Base-by-base conservation (phyloP, 352 stramenopile genomes). In the Phytopythium helicoides region DNA sequence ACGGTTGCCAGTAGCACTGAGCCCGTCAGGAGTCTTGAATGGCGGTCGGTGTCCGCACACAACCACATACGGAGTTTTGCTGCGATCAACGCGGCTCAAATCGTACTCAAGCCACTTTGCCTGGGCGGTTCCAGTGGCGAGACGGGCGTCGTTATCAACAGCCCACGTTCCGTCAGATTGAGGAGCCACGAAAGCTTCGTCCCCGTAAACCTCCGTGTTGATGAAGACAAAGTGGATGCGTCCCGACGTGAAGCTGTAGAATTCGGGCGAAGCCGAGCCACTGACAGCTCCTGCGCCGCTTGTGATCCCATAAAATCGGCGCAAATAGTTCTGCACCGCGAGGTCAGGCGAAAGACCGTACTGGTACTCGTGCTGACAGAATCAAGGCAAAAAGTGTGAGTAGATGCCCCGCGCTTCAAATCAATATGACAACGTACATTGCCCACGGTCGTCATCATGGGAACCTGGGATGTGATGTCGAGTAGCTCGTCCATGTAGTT, bases 401-500 rank as follows among this genome's bases (percentile, higher is more conserved):
- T n/a, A n/a, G 11, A 10, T 35, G 40, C 11, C 6, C 4, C 3
- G 11, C 1, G 3, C 26, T 18, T 8, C 21, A 3, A 5, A 41
- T 2, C 14, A 9, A n/a, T 31, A 3, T 11, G 36, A 28, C 14
- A 25, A 60, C 68, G 46, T 75, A 86, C 74, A 59, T 90, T 92
- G 54, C 81, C 81, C 36, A 87, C 78, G 8, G 81, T 92, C 18
- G 65, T 75, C 58, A 88, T 82, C 68, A 92, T 89, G 1, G 79
- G 75, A 21, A 89, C 76, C 42, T 62, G 64, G 1, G 71, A 73
- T 31, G 73, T 82, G 47, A 90, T 68, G 10, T 70, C 50, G 44
- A 82, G 67, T 14, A 92, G 60, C 56, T 77, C 69, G 14, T 92
- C 62, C 77, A 92, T 88, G 62, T 87, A 92, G 58, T 81, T 74